Percentiles rank a stretch among this genome's conserved stretches.
Conservation (phyloP, 495 filamentous ascomycete species). For the Penicillium verhagenii region DNA sequence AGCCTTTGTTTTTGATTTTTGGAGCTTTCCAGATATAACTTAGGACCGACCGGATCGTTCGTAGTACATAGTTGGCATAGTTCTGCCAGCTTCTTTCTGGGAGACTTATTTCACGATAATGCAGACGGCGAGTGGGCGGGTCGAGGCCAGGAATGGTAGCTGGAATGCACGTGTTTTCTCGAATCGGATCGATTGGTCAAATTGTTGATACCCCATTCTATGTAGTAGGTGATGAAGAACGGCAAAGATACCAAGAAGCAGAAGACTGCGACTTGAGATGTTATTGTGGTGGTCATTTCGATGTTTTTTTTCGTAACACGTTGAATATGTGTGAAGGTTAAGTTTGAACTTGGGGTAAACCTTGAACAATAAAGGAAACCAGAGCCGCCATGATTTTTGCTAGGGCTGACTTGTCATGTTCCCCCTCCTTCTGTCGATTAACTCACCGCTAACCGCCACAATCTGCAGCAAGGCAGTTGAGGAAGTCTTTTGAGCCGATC, state of each 20-base stretch:
- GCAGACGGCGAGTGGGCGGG: not conserved
- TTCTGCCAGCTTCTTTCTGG: too few species aligned
- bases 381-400: too few species aligned
- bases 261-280: not conserved
- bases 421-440: not conserved
- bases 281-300: not conserved
- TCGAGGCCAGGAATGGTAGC: not conserved
- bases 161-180: not conserved
- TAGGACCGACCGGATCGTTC: too few species aligned
- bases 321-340: too few species aligned
- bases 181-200: not conserved
- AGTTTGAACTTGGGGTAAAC: too few species aligned
- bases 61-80: too few species aligned
- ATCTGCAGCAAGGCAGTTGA: not conserved
- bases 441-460: not conserved
- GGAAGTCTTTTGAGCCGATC: not conserved
- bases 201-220: not conserved
- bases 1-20: too few species aligned
- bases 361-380: too few species aligned
- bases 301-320: too few species aligned
- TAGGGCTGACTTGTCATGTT: too few species aligned
- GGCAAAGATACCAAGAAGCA: not conserved
- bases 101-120: too few species aligned
- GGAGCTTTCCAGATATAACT: too few species aligned
- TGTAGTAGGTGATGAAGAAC: not conserved